Evolutionary conservation across 2,329 filamentous ascomycete species (phyloP), one percentile per base, ranked within the genome.

Genomic region (Emydomyces testavorans): DNA sequence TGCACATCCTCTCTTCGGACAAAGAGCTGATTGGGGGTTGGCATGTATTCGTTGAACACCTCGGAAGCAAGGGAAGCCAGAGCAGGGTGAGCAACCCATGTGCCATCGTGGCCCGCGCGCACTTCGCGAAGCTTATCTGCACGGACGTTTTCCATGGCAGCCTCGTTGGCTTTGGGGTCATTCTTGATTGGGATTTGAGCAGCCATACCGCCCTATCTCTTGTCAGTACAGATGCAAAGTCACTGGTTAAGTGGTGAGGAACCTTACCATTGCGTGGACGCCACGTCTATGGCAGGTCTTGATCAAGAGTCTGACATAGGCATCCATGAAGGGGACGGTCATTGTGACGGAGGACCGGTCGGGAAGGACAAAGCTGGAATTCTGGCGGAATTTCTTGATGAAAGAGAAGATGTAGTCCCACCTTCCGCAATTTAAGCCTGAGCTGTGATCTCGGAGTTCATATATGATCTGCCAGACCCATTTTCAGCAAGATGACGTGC

Each of bases 401-500:
- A 90, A 87, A 67, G 84, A 92, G 77, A 98, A 98, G 72, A 98
- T 96, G 76, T 98, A 98, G 66, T 98, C 92, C 92, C 92, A 98
- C 58, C 92, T 84, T 55, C 92, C 92, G 70, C 92, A 96, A 80
- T 98, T 98, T 62, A 98, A 79, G 40, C 92, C 92, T 5, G 90
- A 84, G 66, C 83, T 90, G 75, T 98, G 92, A 64, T 96, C 90
- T 52, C 92, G 84, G 57, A 98, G 82, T 74, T 96, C 92, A 69
- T 95, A 98, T 71, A 98, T 96, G 70, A 98, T 96, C 80, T 74
- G 21, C 18, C 2, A 23, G 18, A 15, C 13, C n/a, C 5, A n/a
- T 10, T n/a, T 20, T 29, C 15, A 21, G 38, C 18, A 36, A 48
- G 4, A 35, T 26, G 6, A 24, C 10, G n/a, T 15, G 15, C n/a